Evolutionary conservation across 73 alveolate genomes (phyloP), one percentile per base, ranked within the genome.

Genomic region (Symbiodinium pilosum): DNA sequence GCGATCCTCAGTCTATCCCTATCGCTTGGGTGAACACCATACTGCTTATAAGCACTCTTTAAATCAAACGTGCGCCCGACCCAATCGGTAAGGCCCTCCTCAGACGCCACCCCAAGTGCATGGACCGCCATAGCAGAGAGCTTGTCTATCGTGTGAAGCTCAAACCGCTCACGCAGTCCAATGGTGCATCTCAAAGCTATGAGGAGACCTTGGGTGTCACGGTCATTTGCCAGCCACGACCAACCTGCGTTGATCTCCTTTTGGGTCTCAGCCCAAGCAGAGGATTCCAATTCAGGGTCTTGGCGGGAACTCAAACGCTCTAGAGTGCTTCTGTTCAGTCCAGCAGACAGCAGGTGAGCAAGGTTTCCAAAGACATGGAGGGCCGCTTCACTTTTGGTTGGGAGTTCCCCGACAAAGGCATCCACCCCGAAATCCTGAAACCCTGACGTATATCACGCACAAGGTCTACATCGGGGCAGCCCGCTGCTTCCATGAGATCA

Each of bases 261-360:
- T 83, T 32, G 14, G 0, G 93, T 86, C 39, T 86, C 93, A 30
- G 24, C 38, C 84, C 93, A 86, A 8, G 81, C 93, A 0, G 39
- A 51, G 4, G 2, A 4, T 2, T 12, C 38, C 0, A 86, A 40
- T 6, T 47, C 93, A 8, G 47, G 38, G 36, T 32, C 93, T 1
- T 16, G 75, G 0, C 36, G 54, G 0, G 16, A 47, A 3, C 30
- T 54, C 0, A 38, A 54, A 4, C 21, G 2, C 2, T 11, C 18
- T 18, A 86, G 38, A 2, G 51, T 38, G 20, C 83, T 73, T 16
- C 16, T 9, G 34, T 52, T 4, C 83, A 86, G 26, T 1, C 84
- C 93, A 2, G 12, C 3, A 11, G 54, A 8, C 26, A 30, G 0
- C 40, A 42, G 16, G 30, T 9, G 32, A 40, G n/a, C n/a, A 86